phyloP scores from a whole-genome alignment of 805 yeast species.

The Candida ascalaphidarum region DNA sequence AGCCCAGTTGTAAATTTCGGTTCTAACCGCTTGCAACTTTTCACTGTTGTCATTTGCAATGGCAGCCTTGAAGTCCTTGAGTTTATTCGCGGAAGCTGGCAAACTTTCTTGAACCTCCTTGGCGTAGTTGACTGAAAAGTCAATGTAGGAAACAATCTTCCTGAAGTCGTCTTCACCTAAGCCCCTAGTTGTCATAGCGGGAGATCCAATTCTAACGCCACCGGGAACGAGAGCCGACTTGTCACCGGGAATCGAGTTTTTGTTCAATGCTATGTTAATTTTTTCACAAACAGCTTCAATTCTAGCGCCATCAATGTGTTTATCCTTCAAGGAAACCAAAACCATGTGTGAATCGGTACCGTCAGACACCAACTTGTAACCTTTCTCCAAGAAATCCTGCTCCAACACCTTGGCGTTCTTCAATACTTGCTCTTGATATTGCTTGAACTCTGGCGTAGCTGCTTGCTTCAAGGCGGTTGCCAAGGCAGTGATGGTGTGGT shows the following conservation, averaged over 20 bases:
- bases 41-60: constrained; percentile 58
- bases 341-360: constrained; percentile 99
- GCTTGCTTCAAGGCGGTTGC: constrained; percentile 97
- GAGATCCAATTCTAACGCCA: constrained; percentile 96
- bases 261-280: constrained; percentile 91
- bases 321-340: constrained; percentile 78
- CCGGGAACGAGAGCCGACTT: constrained; percentile 94
- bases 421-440: constrained; percentile 82
- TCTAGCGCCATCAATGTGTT: constrained; percentile 94
- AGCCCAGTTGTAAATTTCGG: constrained; percentile 87
- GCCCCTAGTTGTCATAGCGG: constrained; percentile 98
- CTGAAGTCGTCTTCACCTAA: constrained; percentile 80
- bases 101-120: constrained; percentile 64
- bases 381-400: constrained; percentile 56
- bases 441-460: constrained; percentile 78
- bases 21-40: constrained; percentile 51
- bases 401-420: constrained; percentile 84
- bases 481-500: constrained; percentile 95
- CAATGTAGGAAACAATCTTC: constrained; percentile 59
- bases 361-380: constrained; percentile 78
- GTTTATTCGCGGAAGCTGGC: constrained; percentile 89
- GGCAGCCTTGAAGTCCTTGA: constrained; percentile 85
- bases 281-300: constrained; percentile 92
- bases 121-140: constrained; percentile 60
- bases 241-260: constrained; percentile 97